phyloP scores from a whole-genome alignment of 805 yeast genomes.

The Candida corydali region DNA sequence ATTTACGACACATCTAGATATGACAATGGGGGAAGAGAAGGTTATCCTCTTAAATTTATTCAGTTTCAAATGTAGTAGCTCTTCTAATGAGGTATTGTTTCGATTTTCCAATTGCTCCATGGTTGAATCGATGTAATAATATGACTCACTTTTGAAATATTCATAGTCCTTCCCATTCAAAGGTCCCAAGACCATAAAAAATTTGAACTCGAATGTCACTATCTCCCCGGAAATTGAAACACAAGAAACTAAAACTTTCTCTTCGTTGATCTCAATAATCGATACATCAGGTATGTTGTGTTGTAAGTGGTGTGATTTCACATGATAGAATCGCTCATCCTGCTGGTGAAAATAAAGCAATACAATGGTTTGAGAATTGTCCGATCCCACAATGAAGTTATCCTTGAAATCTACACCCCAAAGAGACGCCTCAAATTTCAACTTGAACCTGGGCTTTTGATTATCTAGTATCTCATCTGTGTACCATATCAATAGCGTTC shows the following conservation, averaged over 20 bases:
- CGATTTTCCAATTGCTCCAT: conserved; percentile 21
- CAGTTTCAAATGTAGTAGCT: neutral
- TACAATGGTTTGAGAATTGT: conserved; percentile 47
- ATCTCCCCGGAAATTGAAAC: conserved; percentile 48
- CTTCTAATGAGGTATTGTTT: conserved; percentile 8
- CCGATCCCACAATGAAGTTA: conserved; percentile 45
- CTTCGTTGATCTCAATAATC: conserved; percentile 13
- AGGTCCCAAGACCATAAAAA: conserved; percentile 24
- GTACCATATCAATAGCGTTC: conserved; percentile 40
- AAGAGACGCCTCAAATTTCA: conserved; percentile 42
- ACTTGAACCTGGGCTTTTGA: conserved; percentile 20
- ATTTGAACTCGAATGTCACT: conserved; percentile 32
- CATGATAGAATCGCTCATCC: conserved; percentile 24
- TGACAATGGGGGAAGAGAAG: conserved; percentile 23
- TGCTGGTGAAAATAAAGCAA: conserved; percentile 30
- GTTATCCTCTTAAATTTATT: conserved; percentile 17
- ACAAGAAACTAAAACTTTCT: conserved; percentile 28
- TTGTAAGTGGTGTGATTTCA: conserved; percentile 38
- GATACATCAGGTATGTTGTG: conserved; percentile 57
- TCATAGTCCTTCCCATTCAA: conserved; percentile 13
- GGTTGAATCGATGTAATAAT: conserved; percentile 23
- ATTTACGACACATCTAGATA: conserved; percentile 30
- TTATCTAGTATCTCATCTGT: conserved; percentile 16
- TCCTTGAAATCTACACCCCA: conserved; percentile 59
- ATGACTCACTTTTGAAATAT: conserved; percentile 7